A percentile compares a stretch with the other conserved stretches of the same genome.
Conservation (phyloP, 306 rosid species). For the Begonia fuchsioides region DNA sequence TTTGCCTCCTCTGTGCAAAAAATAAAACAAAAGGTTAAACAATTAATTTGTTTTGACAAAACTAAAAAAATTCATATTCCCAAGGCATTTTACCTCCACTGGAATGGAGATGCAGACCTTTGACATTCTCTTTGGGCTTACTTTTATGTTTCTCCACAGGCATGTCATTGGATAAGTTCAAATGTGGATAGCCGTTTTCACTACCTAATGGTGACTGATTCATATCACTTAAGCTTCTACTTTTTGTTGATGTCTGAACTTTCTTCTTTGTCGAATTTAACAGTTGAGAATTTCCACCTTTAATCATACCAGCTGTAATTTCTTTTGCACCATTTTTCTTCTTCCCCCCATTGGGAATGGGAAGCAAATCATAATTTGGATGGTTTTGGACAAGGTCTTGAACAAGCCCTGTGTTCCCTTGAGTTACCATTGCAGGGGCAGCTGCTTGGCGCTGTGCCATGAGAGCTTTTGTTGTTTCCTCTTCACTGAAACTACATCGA, state of each 20-base stretch:
- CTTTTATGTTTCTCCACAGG: slow-evolving; percentile 29
- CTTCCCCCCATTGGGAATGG: slow-evolving; percentile 27
- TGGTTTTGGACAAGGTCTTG: slow-evolving; percentile 20
- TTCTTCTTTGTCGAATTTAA: slow-evolving; percentile 18
- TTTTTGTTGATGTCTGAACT: slow-evolving; percentile 25
- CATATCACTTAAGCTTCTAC: slow-evolving; percentile 22
- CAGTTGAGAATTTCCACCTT: slow-evolving; percentile 17
- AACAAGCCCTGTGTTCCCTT: slow-evolving; percentile 15
- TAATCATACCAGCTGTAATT: slow-evolving; percentile 7
- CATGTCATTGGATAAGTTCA: slow-evolving; percentile 23
- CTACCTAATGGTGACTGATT: slow-evolving; percentile 39
- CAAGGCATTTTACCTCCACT: slow-evolving; percentile 43
- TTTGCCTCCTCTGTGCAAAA: slow-evolving; percentile 47
- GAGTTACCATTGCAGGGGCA: slow-evolving; percentile 22
- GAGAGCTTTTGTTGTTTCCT: slow-evolving; percentile 47
- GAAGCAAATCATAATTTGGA: slow-evolving; percentile 17
- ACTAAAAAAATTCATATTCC: slow-evolving; percentile 4
- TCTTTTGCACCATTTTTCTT: slow-evolving; percentile 31
- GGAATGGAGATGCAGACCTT: slow-evolving; percentile 28
- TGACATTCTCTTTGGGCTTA: slow-evolving; percentile 45
- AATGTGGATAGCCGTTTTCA: slow-evolving; percentile 38
- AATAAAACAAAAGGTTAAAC: slow-evolving; percentile 12
- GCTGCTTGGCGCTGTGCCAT: slow-evolving; percentile 33
- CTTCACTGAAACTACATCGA: slow-evolving; percentile 42
- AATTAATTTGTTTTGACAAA: slow-evolving; percentile 9